A percentile compares a stretch with the other conserved stretches of the same genome.
Evolutionary conservation across 345 rosid genomes (phyloP).

Genomic region (Gynandropsis gynandra): DNA sequence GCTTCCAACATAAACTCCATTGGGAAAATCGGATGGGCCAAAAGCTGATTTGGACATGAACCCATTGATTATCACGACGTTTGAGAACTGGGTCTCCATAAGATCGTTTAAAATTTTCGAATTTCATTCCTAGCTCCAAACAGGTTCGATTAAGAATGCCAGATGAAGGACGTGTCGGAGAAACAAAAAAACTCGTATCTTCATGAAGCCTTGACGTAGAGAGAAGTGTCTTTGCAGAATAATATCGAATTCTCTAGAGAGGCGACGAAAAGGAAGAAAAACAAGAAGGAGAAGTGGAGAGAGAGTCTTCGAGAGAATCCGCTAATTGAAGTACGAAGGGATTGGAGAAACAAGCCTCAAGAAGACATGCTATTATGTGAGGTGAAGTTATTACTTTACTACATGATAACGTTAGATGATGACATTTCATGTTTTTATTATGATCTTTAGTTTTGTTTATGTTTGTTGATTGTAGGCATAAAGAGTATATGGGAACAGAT

Average conservation of each 20-base stretch:
- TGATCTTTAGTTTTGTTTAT: too few species aligned
- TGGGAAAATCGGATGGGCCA: constrained; percentile 48
- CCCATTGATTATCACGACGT: constrained; percentile 59
- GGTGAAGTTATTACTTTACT: too few species aligned
- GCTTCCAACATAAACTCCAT: constrained; percentile 73
- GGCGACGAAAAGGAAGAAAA: constrained; percentile 28
- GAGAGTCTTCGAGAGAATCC: constrained; percentile 81
- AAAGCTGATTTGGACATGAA: constrained; percentile 44
- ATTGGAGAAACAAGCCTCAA: constrained; percentile 66
- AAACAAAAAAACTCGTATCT: constrained; percentile 82
- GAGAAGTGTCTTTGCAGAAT: constrained; percentile 56
- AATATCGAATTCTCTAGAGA: constrained; percentile 64
- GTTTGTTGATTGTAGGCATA: too few species aligned
- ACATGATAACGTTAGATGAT: too few species aligned
- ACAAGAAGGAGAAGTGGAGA: constrained; percentile 31
- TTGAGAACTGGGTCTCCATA: constrained; percentile 36
- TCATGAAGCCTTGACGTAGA: constrained; percentile 78
- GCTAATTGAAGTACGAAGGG: constrained; percentile 81
- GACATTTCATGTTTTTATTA: too few species aligned
- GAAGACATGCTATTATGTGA: too few species aligned
- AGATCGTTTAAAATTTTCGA: constrained; percentile 22
- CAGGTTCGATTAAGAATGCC: constrained; percentile 53
- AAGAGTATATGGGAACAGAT: too few species aligned
- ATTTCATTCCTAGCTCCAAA: constrained; percentile 37
- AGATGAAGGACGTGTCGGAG: constrained; percentile 76